Evolutionary conservation across 768 basidiomycete species (phyloP).

Genomic region (Auriscalpium vulgare): DNA sequence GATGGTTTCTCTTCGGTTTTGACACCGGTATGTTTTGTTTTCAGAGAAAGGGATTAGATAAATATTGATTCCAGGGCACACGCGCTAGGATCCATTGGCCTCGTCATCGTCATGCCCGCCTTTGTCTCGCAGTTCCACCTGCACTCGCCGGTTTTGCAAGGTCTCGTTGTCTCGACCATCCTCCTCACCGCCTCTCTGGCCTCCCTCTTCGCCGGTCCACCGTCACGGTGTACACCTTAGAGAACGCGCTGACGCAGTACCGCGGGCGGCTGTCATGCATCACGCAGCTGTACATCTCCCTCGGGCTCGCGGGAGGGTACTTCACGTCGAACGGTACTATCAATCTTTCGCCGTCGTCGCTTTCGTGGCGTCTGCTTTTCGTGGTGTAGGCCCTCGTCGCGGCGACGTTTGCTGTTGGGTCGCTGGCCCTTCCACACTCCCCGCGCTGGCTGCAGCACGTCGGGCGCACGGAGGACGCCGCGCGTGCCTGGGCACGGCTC

Average conservation of each 20-base stretch:
- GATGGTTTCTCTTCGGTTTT: slow-evolving; percentile 26
- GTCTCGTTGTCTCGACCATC: slow-evolving; percentile 35
- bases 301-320: slow-evolving; percentile 33
- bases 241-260: slow-evolving; percentile 34
- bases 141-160: too few relatives aligned
- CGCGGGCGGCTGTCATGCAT: slow-evolving; percentile 34
- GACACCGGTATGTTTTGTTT: slow-evolving; percentile 22
- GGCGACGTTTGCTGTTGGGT: slow-evolving; percentile 21
- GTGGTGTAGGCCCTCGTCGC: slow-evolving; percentile 26
- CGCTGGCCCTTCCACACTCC: slow-evolving; percentile 29
- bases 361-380: slow-evolving; percentile 33
- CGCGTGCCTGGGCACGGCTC: slow-evolving; percentile 18
- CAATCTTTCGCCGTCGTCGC: slow-evolving; percentile 15
- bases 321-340: slow-evolving; percentile 32
- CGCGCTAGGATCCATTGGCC: slow-evolving; percentile 27
- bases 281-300: slow-evolving; percentile 35
- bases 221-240: slow-evolving; percentile 31
- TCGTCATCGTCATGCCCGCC: slow-evolving; percentile 39
- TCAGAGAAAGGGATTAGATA: background rate
- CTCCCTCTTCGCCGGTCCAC: slow-evolving; percentile 35
- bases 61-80: background rate
- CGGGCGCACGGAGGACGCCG: slow-evolving; percentile 27
- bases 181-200: slow-evolving; percentile 34
- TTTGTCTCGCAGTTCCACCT: slow-evolving; percentile 31
- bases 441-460: slow-evolving; percentile 34